Percentiles rank a stretch among this genome's conserved stretches.
Conservation (phyloP, 257 asterid species). For the Leonotis leonurus region DNA sequence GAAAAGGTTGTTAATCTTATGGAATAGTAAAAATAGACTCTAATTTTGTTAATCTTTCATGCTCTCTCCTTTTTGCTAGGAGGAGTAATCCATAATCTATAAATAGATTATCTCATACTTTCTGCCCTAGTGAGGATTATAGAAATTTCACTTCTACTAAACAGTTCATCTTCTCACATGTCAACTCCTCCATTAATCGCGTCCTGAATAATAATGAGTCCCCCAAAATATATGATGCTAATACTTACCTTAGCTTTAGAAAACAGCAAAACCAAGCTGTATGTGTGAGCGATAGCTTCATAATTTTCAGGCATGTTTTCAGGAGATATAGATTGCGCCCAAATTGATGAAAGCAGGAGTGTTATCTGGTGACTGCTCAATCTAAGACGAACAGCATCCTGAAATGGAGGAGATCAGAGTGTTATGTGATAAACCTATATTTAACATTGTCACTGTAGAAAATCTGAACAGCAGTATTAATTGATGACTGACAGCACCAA, state of each 20-base stretch:
- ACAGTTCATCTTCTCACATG: neutral
- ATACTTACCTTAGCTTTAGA: constrained; percentile 75
- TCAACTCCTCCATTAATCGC: neutral
- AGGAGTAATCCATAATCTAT: too few relatives aligned
- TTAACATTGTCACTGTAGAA: too few relatives aligned
- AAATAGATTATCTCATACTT: neutral
- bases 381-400: constrained; percentile 71
- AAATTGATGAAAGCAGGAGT: constrained; percentile 73
- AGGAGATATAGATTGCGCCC: constrained; percentile 77
- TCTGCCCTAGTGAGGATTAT: neutral
- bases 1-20: neutral
- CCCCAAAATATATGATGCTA: neutral
- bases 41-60: neutral
- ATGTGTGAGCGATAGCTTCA: constrained; percentile 96
- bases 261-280: constrained; percentile 76
- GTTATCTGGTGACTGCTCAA: constrained; percentile 90
- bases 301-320: constrained; percentile 81
- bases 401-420: constrained; percentile 15
- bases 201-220: too few relatives aligned
- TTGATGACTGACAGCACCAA: neutral
- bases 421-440: neutral
- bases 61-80: too few relatives aligned
- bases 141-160: neutral
- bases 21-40: neutral
- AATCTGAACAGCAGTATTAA: too few relatives aligned